Base-by-base conservation (phyloP, 225 moss, liverwort and hornwort species). In the Straminergon stramineum region DNA sequence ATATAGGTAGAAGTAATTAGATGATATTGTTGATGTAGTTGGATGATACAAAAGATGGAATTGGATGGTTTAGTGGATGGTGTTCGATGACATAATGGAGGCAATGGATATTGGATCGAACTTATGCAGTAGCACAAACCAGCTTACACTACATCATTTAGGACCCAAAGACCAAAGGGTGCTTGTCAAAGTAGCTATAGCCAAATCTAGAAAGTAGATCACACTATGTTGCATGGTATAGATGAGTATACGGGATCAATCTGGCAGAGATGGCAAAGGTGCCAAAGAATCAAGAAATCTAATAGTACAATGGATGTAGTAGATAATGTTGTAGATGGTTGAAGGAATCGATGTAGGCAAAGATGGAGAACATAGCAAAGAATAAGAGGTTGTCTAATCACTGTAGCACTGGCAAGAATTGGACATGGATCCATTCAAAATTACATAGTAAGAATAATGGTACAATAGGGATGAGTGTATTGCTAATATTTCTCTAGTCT, bases 381-480 rank as follows among this genome's bases (percentile, higher is more conserved):
- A 23, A 35, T 11, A 7, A 31, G 2, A 52, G 20, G 10, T 55
- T 35, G 3, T 4, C 24, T 1, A 24, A 1, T 16, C 15, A 10
- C 22, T 79, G 5, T 10, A 10, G 4, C 0, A 0, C 0, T 10
- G 17, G 39, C 5, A 11, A 79, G 7, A 58, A 27, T 79, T 17
- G 3, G 10, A 4, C 4, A 0, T 37, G 11, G n/a, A 1, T 32
- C 1, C 2, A 2, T 57, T 85, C 5, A 41, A 85, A 31, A 5
- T 71, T 41, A 5, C 1, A 41, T 4, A 17, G 11, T 7, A 32
- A 71, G 41, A 43, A 6, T 9, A 30, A 61, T 31, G 2, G 20
- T 60, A 62, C 4, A 7, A 2, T 32, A 31, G 15, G 6, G 4
- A 31, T 2, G 2, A 0, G 5, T 37, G 8, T 12, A 34, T 7